Evolutionary conservation across 2,329 filamentous ascomycete genomes (phyloP).

Genomic region (Hortaea werneckii): DNA sequence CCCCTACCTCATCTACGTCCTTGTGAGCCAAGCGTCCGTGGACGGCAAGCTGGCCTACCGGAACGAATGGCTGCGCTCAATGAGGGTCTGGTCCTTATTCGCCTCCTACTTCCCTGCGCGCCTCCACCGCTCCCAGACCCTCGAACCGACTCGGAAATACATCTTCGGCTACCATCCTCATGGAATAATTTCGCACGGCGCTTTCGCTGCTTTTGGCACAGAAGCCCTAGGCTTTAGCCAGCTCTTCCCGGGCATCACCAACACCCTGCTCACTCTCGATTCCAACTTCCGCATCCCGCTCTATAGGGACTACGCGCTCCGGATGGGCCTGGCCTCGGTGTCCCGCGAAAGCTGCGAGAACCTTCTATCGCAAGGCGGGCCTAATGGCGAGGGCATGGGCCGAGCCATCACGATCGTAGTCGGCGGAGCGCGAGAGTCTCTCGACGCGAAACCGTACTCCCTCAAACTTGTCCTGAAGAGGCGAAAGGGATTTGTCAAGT

Average conservation of each 20-base stretch:
- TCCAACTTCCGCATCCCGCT: conserved; percentile 89
- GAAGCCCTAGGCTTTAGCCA: conserved; percentile 79
- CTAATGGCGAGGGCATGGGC: conserved; percentile 73
- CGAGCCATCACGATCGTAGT: conserved; percentile 95
- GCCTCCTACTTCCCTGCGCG: conserved; percentile 85
- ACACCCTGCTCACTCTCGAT: conserved; percentile 87
- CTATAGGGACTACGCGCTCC: conserved; percentile 87
- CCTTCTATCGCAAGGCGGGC: conserved; percentile 67
- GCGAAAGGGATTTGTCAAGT: conserved; percentile 87
- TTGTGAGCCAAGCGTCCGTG: conserved; percentile 66
- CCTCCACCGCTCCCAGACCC: conserved; percentile 71
- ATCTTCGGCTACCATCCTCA: conserved; percentile 97
- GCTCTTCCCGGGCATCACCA: conserved; percentile 90
- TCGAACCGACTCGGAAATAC: conserved; percentile 78
- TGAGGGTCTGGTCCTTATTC: conserved; percentile 77
- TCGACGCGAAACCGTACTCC: conserved; percentile 72
- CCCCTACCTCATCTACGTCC: conserved; percentile 73
- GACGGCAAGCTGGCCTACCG: conserved; percentile 67
- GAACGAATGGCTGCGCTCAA: conserved; percentile 61
- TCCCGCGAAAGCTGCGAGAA: conserved; percentile 89
- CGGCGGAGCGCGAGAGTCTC: conserved; percentile 82
- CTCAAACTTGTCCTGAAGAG: conserved; percentile 70
- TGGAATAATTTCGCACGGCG: conserved; percentile 94
- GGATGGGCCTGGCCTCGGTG: conserved; percentile 78
- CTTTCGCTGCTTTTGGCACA: conserved; percentile 82